Percentiles rank a stretch among this genome's conserved stretches.
Conservation (phyloP, 2,329 filamentous ascomycete species). For the Aureobasidium subglaciale region DNA sequence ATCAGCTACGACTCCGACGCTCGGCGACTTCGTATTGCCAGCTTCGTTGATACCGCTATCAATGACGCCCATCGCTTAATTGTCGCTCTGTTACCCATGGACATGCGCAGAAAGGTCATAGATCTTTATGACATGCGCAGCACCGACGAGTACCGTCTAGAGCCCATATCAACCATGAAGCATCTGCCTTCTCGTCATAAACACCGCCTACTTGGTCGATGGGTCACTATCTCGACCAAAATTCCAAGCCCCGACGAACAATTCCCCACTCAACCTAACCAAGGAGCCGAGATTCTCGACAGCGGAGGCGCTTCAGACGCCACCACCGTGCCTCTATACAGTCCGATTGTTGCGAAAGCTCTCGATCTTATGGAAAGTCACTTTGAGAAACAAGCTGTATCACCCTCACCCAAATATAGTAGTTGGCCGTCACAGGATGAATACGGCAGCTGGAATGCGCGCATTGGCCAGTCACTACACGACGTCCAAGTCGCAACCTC, state of each 20-base stretch:
- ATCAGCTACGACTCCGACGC: neutral
- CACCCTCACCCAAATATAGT: too few species aligned
- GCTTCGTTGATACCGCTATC: constrained; percentile 8
- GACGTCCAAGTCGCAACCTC: neutral
- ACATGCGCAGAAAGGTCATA: neutral
- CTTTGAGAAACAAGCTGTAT: too few species aligned
- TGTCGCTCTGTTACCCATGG: neutral
- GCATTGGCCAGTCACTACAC: neutral
- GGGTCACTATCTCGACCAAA: neutral
- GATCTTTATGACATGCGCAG: neutral
- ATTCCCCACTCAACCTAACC: too few species aligned
- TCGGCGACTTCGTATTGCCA: constrained; percentile 11
- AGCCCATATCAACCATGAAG: neutral
- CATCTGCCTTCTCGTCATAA: neutral
- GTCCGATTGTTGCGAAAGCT: neutral
- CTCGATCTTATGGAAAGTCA: neutral
- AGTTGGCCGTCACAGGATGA: neutral
- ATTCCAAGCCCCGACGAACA: too few species aligned
- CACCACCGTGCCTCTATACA: too few species aligned
- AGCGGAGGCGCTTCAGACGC: too few species aligned
- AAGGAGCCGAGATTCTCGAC: too few species aligned
- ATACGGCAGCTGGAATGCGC: neutral
- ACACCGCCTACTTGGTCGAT: neutral
- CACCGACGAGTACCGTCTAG: neutral
- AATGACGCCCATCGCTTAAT: constrained; percentile 16